phyloP scores from a whole-genome alignment of 2,329 filamentous ascomycete genomes.

The Sporothrix curviconia region DNA sequence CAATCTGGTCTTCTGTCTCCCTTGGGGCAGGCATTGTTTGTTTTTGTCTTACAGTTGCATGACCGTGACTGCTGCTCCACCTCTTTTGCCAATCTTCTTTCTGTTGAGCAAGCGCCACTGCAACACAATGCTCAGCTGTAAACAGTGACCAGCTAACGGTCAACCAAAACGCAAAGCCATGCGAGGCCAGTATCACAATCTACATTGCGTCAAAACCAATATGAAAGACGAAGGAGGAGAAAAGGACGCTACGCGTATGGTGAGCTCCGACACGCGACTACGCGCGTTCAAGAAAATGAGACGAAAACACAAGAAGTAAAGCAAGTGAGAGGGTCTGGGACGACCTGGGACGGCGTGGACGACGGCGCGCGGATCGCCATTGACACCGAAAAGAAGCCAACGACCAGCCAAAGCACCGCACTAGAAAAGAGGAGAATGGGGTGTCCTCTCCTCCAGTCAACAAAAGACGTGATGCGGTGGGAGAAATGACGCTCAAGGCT shows the following conservation, averaged over 20 bases:
- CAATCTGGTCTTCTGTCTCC: too few species aligned
- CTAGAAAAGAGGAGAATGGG: background rate
- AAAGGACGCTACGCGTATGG: too few species aligned
- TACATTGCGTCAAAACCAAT: background rate
- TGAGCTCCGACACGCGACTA: conserved; percentile 2
- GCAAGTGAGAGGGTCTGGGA: background rate
- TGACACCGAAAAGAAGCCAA: background rate
- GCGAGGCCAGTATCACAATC: background rate
- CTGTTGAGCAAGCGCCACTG: too few species aligned
- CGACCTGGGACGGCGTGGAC: background rate
- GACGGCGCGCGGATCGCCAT: conserved; percentile 2
- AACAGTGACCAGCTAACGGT: background rate
- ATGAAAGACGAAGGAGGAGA: background rate
- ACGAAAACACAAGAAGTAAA: background rate
- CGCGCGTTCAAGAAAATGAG: background rate
- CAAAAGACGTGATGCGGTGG: background rate
- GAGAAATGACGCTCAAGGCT: too few species aligned
- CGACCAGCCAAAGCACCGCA: background rate
- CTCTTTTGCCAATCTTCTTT: background rate
- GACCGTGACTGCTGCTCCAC: background rate
- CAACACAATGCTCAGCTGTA: background rate
- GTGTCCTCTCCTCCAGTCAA: background rate
- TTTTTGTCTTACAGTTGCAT: too few species aligned
- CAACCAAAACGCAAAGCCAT: background rate
- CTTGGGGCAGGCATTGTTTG: too few species aligned